Percentiles rank a stretch among this genome's conserved stretches.
These are phyloP conservation scores for Monosporozyma yasuniensis DNA, from an alignment of 805 yeast genomes.

Conservation along the genomic window DNA sequence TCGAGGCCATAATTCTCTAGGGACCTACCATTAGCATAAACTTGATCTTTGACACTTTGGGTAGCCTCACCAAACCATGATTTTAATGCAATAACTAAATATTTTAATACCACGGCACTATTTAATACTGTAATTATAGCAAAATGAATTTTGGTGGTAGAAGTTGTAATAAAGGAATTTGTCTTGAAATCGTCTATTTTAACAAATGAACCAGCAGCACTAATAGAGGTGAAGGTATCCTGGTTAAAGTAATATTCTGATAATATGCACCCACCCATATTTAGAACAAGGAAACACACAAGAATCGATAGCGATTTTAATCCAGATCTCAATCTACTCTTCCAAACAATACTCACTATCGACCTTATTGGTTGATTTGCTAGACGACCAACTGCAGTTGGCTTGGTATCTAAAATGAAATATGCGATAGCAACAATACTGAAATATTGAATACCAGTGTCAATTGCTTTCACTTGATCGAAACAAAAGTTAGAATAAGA, in stretches of 20 bases:
- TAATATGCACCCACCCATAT: constrained; percentile 4
- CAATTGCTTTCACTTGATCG: not conserved
- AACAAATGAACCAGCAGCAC: constrained; percentile 1
- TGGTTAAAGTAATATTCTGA: constrained; percentile 14
- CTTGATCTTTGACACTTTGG: constrained; percentile 46
- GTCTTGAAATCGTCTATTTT: not conserved
- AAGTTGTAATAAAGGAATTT: not conserved
- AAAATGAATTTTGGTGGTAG: not conserved
- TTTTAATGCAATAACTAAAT: constrained; percentile 3
- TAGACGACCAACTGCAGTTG: not conserved
- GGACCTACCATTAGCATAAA: constrained; percentile 49
- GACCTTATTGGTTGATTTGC: not conserved
- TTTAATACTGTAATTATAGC: not conserved
- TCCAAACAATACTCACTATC: not conserved
- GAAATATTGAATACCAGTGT: not conserved
- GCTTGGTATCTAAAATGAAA: not conserved
- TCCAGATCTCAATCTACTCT: not conserved
- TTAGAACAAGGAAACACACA: not conserved
- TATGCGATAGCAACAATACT: not conserved
- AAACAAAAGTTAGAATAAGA: not conserved
- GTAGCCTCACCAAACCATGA: constrained; percentile 21
- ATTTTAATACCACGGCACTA: not conserved
- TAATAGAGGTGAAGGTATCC: constrained; percentile 8
- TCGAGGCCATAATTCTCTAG: constrained; percentile 33
- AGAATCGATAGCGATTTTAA: not conserved